Conservation (phyloP, 306 rosid genomes). For the Dryas alaskensis region DNA sequence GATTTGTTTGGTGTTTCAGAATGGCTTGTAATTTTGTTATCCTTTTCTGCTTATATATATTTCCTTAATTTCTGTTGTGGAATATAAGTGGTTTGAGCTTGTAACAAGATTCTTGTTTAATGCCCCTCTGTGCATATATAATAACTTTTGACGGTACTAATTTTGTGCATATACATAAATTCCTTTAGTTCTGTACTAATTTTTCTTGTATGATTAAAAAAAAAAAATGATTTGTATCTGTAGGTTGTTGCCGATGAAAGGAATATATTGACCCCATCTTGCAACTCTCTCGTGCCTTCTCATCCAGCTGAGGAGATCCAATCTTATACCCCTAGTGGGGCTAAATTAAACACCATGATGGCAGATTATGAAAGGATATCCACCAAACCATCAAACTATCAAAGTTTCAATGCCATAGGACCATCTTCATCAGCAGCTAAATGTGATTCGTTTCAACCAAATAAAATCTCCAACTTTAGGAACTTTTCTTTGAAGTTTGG, state of each 20-base stretch:
- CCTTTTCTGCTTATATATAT: neutral
- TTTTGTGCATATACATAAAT: neutral
- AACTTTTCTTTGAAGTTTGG: slow-evolving; percentile 28
- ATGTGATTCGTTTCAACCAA: slow-evolving; percentile 34
- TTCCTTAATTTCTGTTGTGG: neutral
- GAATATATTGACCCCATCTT: slow-evolving; percentile 29
- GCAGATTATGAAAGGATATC: slow-evolving; percentile 35
- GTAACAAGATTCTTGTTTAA: neutral
- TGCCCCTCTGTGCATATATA: neutral
- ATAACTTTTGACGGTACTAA: neutral
- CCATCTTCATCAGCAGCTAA: slow-evolving; percentile 29
- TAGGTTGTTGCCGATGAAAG: slow-evolving; percentile 39
- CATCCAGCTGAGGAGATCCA: slow-evolving; percentile 37
- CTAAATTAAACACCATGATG: slow-evolving; percentile 29
- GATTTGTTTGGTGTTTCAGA: neutral
- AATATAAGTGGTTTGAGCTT: neutral
- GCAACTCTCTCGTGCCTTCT: slow-evolving; percentile 41
- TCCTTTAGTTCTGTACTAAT: neutral
- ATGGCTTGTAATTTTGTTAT: neutral
- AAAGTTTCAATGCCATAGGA: slow-evolving; percentile 21
- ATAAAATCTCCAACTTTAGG: slow-evolving; percentile 23
- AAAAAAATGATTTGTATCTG: neutral
- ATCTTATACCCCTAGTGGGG: slow-evolving; percentile 31
- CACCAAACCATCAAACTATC: slow-evolving; percentile 24
- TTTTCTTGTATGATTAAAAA: slow-evolving; percentile 5